Evolutionary conservation across 2,329 filamentous ascomycete species (phyloP).

Genomic region (Sphaerostilbella broomeana): DNA sequence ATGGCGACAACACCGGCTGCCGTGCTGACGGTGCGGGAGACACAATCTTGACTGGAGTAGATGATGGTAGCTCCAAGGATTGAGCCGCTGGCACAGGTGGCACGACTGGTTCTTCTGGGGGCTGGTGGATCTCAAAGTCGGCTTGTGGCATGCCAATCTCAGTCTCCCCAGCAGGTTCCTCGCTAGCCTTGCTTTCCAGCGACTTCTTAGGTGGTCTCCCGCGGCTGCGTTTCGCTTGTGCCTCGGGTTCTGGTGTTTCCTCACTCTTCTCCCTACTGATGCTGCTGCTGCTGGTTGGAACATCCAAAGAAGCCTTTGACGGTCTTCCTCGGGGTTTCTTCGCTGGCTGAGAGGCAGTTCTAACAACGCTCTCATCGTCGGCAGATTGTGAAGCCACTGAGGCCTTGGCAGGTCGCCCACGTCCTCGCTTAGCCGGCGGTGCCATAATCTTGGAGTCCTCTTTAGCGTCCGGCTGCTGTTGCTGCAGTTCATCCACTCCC

Average conservation of each 20-base stretch:
- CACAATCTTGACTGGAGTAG: constrained; percentile 37
- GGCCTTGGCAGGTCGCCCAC: constrained; percentile 27
- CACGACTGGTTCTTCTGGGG: constrained; percentile 11
- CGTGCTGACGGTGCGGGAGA: constrained; percentile 44
- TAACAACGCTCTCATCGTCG: background rate
- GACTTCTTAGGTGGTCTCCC: constrained; percentile 28
- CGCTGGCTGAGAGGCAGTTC: background rate
- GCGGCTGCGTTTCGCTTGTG: constrained; percentile 24
- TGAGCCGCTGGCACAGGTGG: constrained; percentile 1
- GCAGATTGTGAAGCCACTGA: constrained; percentile 20
- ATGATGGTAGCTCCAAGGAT: constrained; percentile 26
- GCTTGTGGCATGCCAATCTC: background rate
- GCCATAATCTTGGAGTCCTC: constrained; percentile 30
- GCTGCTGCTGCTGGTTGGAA: too few species aligned
- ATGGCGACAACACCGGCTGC: constrained; percentile 53
- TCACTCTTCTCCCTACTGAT: too few species aligned
- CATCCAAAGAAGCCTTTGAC: constrained; percentile 22
- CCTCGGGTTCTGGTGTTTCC: constrained; percentile 19
- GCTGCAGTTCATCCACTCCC: constrained; percentile 31
- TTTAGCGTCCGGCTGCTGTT: constrained; percentile 42
- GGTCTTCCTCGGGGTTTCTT: constrained; percentile 8
- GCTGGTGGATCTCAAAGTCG: constrained; percentile 1
- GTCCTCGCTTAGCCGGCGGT: constrained; percentile 22
- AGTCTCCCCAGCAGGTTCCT: constrained; percentile 6
- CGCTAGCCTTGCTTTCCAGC: constrained; percentile 8